Evolutionary conservation across 805 yeast species (phyloP).

Genomic region (Cyberlindnera lachancei): DNA sequence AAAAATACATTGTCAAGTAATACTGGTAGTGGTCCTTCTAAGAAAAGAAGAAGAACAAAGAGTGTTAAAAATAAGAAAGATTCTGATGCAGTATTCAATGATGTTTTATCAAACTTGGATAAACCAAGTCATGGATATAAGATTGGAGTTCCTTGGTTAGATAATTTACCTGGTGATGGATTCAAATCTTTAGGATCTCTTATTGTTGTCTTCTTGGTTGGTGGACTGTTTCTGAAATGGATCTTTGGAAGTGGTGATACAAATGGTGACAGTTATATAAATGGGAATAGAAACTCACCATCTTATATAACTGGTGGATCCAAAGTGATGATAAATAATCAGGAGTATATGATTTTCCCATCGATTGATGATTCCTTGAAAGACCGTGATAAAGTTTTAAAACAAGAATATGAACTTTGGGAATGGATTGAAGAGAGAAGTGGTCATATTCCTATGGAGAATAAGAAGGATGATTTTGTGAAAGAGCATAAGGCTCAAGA

Average conservation of each 20-base stretch:
- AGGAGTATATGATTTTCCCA: slow-evolving; percentile 18
- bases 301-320: slow-evolving; percentile 1
- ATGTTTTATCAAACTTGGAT: not conserved
- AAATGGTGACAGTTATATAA: not conserved
- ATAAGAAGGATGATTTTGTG: slow-evolving; percentile 1
- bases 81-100: not conserved
- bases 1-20: slow-evolving; percentile 22
- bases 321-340: slow-evolving; percentile 18
- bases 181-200: not conserved
- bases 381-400: slow-evolving; percentile 1
- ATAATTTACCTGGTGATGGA: not conserved
- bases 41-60: slow-evolving; percentile 13
- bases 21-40: slow-evolving; percentile 9
- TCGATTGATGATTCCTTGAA: slow-evolving; percentile 6
- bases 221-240: not conserved
- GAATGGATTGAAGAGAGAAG: slow-evolving; percentile 21
- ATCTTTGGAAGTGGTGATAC: not conserved
- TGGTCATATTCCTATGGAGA: not conserved
- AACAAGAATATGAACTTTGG: slow-evolving; percentile 22
- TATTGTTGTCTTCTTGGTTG: not conserved
- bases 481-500: slow-evolving; percentile 16
- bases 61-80: slow-evolving; percentile 4
- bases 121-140: slow-evolving; percentile 1
- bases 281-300: not conserved
- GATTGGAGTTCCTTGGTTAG: slow-evolving; percentile 2